Base-by-base conservation (phyloP, 2,329 filamentous ascomycete genomes). In the Teratosphaeriaceae sp. region DNA sequence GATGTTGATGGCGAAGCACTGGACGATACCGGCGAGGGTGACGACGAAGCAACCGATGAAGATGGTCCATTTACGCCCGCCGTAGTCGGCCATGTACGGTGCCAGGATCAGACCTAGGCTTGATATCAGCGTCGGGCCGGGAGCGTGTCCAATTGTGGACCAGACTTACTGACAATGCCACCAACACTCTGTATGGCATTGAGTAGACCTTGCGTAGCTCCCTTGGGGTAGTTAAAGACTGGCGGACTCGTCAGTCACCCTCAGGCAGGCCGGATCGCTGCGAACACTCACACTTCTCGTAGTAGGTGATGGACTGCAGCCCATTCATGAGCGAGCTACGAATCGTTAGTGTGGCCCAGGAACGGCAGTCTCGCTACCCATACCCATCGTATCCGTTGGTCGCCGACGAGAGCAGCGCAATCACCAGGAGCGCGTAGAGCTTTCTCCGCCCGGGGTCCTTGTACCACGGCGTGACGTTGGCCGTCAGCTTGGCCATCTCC, bases 391-490 rank as follows among this genome's bases (percentile, higher is more conserved):
- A 37, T 20, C 34, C 34, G 34, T 37, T 37, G 5, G 34, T 37
- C 34, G 34, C 34, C 5, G 34, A 37, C 6, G 34, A 20, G 7
- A 37, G 5, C 5, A 37, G 15, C 6, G 19, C 34, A 19, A 37
- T 11, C 15, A 34, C 18, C 12, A 38, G 35, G 20, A 44, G 20
- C 18, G 44, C 5, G 27, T 51, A 45, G 20, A 51, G 47, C 22
- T 48, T 46, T 18, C 40, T 46, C 3, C 49, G 42, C n/a, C 50
- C 48, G 6, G 48, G 41, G 35, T 49, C 42, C 26, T 41, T 47
- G 23, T 34, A 47, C 49, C 47, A 50, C 39, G 44, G 16, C 7
- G 16, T 34, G 30, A 16, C 18, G 30, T 34, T 34, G 30, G 30
- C 30, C 30, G 16, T 34, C 30, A 34, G 30, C 30, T 34, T 34